Conservation (phyloP, 2,329 filamentous ascomycete genomes). For the Akanthomyces dipterigenus region DNA sequence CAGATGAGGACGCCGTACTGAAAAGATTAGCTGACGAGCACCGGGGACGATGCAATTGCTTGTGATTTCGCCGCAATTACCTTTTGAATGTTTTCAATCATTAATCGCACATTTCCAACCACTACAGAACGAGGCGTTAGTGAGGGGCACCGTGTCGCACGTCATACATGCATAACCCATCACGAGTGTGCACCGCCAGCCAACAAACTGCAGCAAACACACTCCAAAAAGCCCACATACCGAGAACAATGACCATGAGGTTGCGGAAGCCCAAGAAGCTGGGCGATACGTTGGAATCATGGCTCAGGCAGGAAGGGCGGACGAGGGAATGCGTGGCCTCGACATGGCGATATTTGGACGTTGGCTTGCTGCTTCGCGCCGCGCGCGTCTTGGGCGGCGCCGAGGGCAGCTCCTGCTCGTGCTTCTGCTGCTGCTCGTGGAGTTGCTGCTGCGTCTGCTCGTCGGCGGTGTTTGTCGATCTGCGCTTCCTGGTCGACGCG, state of each 20-base stretch:
- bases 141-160: conserved; percentile 10
- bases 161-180: not conserved
- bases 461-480: conserved; percentile 12
- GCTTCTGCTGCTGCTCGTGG: conserved; percentile 21
- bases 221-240: conserved; percentile 39
- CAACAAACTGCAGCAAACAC: not conserved
- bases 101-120: conserved; percentile 84
- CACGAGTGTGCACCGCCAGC: not conserved
- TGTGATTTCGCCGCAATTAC: conserved; percentile 34
- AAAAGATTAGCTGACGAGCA: not conserved
- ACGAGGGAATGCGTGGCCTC: conserved; percentile 72
- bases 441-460: conserved; percentile 15
- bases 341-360: conserved; percentile 81
- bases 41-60: not conserved
- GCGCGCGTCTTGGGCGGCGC: conserved; percentile 15
- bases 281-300: conserved; percentile 66
- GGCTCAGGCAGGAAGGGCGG: conserved; percentile 75
- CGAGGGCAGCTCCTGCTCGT: conserved; percentile 17
- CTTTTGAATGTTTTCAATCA: conserved; percentile 97
- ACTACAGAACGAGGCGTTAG: conserved; percentile 43
- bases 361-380: conserved; percentile 14
- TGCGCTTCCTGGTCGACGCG: conserved; percentile 11
- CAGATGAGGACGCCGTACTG: conserved; percentile 95
- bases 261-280: conserved; percentile 94
- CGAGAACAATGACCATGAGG: conserved; percentile 86